Base-by-base conservation (phyloP, 192 early-diverging fungal genomes). In the Chytriomyces sp. region DNA sequence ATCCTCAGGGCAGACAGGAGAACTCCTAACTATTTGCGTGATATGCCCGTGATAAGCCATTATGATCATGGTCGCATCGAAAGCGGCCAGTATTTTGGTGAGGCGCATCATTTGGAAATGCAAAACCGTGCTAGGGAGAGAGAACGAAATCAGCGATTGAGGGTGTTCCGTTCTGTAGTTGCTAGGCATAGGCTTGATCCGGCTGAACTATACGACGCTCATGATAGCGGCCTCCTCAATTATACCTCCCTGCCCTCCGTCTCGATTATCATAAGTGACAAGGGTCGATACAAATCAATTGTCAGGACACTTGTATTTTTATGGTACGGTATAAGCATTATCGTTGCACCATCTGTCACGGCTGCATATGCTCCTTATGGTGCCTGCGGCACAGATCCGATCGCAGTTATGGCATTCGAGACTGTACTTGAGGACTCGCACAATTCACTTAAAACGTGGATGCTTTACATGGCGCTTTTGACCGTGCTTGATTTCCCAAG, bases 401-500 rank as follows among this genome's bases (percentile, higher is more conserved):
- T n/a, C n/a, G n/a, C n/a, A n/a, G n/a, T n/a, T n/a, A n/a, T n/a
- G n/a, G 10, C 30, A 5, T 10, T 68, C 17, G 65, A 55, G 2
- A 44, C 32, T 33, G 65, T 44, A 33, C 25, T 68, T 22, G 65
- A 52, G 33, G 52, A 68, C 34, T 19, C 26, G 3, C 8, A 6
- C 5, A 26, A 68, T 22, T 55, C 65, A 22, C 32, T 55, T 19
- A 19, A 32, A 34, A 32, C 34, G 7, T 68, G 49, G 52, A n/a
- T 68, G 52, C 52, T 37, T 22, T 52, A 55, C 36, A 68, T 68
- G 65, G 26, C 55, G 19, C n/a, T 68, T 22, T 32, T 68, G 2
- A 68, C 65, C 2, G 26, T 28, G 6, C 2, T 68, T n/a, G 65
- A 68, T 55, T n/a, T 54, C 5, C 65, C 65, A 55, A 44, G 65